Evolutionary conservation across 495 filamentous ascomycete genomes (phyloP), one percentile per base, ranked within the genome.

Genomic region (Hyaloscypha finlandica): DNA sequence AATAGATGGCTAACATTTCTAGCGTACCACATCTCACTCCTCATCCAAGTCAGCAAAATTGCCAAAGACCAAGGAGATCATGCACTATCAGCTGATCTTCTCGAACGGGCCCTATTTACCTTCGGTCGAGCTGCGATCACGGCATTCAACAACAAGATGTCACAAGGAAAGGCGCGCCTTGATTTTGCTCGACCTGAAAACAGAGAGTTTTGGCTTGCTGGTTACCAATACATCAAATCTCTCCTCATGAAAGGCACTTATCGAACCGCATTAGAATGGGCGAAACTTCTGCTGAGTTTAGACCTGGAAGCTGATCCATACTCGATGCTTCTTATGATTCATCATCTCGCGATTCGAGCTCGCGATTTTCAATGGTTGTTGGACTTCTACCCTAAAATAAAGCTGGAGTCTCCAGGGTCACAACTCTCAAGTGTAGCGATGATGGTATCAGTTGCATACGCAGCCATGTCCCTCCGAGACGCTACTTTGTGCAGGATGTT

Each of bases 191-290:
- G 91, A 31, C 86, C 86, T 9, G 93, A 95, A 76, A 98, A 97
- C 73, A 85, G 95, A 51, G 94, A 99, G 74, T 86, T 99, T 59
- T 97, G 88, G 87, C 86, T 97, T 54, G 90, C 92, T 29, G 89
- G 86, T n/a, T 95, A 89, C 83, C 87, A 93, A 68, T 97, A 97
- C 69, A 89, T 97, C 71, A 84, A 82, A 62, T 92, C 91, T 66
- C 82, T 98, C 11, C 83, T 89, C 11, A 89, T 91, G 84, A 93
- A 95, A 71, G 93, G 94, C n/a, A 97, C 94, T 16, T 96, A 91
- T 83, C 85, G 93, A 33, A 98, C 95, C 1, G 91, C 92, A 0
- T 89, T 93, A 56, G 96, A 98, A 76, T 99, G 94, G 92, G 85
- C 89, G 6, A 97, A 96, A 76, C 78, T 98, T 9, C 76, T 97